Evolutionary conservation across 2,329 filamentous ascomycete genomes (phyloP), one percentile per base, ranked within the genome.

Genomic region (Mycosphaerella sp.): DNA sequence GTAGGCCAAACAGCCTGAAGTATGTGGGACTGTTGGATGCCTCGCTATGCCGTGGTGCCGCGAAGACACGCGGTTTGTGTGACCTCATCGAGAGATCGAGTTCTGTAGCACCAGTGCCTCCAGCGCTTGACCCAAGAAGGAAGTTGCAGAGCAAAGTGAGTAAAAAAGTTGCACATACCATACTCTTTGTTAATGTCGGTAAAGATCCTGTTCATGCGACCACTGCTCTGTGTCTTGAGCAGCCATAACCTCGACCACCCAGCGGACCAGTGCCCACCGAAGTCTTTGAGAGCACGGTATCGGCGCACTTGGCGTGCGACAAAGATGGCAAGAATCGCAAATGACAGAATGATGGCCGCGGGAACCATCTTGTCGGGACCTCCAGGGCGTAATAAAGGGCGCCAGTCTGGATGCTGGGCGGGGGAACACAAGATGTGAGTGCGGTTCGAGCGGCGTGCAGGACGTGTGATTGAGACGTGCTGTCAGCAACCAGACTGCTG

Each of bases 161-260:
- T 10, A 34, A 39, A 27, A 46, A 46, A 27, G 21, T 46, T 25
- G 14, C 13, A 45, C 34, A 25, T 54, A 68, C 70, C 70, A 61
- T 71, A 66, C 56, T 66, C 63, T 34, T 60, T 56, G 47, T 67
- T 70, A 37, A 70, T 57, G 6, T 59, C 62, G 21, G 65, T 68
- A 54, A 71, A 71, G 28, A 62, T 57, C 46, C 62, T 59, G 56
- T 72, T 64, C 67, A 71, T 70, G 44, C 64, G 57, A 6, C 69
- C 70, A 42, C 65, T 68, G 46, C 59, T 57, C 50, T 66, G 65
- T 25, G 66, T 66, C 16, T 59, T 58, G 17, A 70, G 59, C 35
- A 71, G 62, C 69, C 68, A 71, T 55, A 71, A 45, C 14, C 70
- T 59, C 6, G 67, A 68, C 63, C 67, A 71, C 8, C 66, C 67